phyloP scores from a whole-genome alignment of 1,139 yeast species.

The Pichia sp. region DNA sequence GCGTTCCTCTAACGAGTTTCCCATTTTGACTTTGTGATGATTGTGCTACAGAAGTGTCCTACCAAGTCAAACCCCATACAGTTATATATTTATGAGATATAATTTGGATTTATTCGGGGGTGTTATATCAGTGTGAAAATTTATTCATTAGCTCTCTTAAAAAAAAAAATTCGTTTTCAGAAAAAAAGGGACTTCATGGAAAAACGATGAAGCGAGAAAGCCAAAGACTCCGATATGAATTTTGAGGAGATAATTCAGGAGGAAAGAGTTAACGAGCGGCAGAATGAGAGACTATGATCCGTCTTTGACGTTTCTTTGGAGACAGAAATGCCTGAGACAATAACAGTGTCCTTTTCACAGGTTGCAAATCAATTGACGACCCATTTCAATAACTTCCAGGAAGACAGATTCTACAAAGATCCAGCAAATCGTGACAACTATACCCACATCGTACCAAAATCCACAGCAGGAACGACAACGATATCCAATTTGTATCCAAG shows the following conservation, averaged over 20 bases:
- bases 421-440: conserved; percentile 6
- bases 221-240: not conserved
- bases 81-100: too few species aligned
- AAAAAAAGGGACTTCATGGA: too few species aligned
- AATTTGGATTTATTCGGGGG: too few species aligned
- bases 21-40: conserved; percentile 20
- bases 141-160: not conserved
- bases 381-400: conserved; percentile 79
- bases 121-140: conserved; percentile 1
- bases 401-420: conserved; percentile 55
- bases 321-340: conserved; percentile 17
- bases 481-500: conserved; percentile 67
- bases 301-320: too few species aligned
- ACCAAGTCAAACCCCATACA: not conserved
- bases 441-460: conserved; percentile 12
- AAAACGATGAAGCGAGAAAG: too few species aligned
- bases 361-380: conserved; percentile 68
- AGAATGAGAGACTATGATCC: too few species aligned
- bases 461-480: conserved; percentile 4
- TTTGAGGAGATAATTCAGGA: not conserved
- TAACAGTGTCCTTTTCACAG: conserved; percentile 69
- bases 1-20: conserved; percentile 65
- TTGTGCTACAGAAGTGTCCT: not conserved
- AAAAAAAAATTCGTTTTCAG: not conserved
- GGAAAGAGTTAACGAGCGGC: not conserved